Evolutionary conservation across 2,329 filamentous ascomycete species (phyloP).

Genomic region (Aspergillus sp.): DNA sequence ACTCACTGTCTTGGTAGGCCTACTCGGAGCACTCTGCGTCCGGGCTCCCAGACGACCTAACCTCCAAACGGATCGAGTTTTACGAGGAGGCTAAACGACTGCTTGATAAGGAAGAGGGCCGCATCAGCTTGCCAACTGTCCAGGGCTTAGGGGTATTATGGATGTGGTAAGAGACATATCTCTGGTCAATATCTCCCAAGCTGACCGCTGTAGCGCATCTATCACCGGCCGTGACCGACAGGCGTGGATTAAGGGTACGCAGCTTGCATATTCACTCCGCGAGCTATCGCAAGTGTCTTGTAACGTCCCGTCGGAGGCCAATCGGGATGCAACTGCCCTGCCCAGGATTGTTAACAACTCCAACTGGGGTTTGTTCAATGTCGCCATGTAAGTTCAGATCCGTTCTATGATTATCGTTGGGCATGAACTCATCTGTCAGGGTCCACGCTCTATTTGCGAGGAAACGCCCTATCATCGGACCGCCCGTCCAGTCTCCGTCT

Average conservation of each 20-base stretch:
- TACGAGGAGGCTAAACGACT: conserved; percentile 34
- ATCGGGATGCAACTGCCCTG: conserved; percentile 18
- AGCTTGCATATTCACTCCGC: conserved; percentile 25
- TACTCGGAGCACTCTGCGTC: conserved; percentile 29
- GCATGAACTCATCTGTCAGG: conserved; percentile 14
- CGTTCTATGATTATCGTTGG: not conserved
- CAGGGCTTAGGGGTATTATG: conserved; percentile 34
- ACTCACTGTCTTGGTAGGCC: conserved; percentile 17
- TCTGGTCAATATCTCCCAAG: not conserved
- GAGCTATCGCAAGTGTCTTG: conserved; percentile 21
- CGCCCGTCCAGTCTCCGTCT: conserved; percentile 16
- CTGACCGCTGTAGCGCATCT: conserved; percentile 25
- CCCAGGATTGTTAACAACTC: conserved; percentile 16
- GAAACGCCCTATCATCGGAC: conserved; percentile 18
- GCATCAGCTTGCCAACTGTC: conserved; percentile 29
- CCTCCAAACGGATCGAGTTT: conserved; percentile 30
- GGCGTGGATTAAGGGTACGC: conserved; percentile 30
- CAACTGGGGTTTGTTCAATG: conserved; percentile 28
- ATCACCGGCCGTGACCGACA: conserved; percentile 33
- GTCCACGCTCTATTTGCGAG: conserved; percentile 21
- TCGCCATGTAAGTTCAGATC: conserved; percentile 23
- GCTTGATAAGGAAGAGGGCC: conserved; percentile 31
- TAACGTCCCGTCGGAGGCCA: conserved; percentile 10
- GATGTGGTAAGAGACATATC: conserved; percentile 23
- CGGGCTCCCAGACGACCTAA: conserved; percentile 17